Percentiles rank a stretch among this genome's conserved stretches.
phyloP scores from a whole-genome alignment of 257 asterid genomes.

The Thymus mandschuricus region DNA sequence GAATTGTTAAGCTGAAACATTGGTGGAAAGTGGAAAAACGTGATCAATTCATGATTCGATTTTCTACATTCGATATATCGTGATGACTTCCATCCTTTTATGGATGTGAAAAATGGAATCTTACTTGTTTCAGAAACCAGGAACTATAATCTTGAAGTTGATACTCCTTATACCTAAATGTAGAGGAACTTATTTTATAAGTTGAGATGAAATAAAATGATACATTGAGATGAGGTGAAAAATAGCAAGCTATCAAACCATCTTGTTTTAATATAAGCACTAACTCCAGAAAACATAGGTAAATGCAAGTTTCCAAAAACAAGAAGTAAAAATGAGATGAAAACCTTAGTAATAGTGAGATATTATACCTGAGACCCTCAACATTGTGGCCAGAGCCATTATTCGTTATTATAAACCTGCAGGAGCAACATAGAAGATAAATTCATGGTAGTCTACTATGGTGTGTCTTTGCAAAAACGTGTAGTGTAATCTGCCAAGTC shows the following conservation, averaged over 20 bases:
- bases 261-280: neutral
- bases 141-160: constrained; percentile 90
- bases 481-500: neutral
- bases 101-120: constrained; percentile 19
- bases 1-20: constrained; percentile 74
- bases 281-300: neutral
- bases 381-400: constrained; percentile 84
- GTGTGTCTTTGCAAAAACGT: neutral
- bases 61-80: neutral
- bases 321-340: neutral
- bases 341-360: neutral
- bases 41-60: constrained; percentile 3
- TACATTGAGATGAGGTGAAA: neutral
- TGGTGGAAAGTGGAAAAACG: constrained; percentile 14
- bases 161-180: constrained; percentile 81
- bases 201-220: neutral
- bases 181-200: constrained; percentile 3
- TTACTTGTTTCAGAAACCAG: constrained; percentile 89
- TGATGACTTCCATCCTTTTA: neutral
- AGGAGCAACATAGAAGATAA: constrained; percentile 22
- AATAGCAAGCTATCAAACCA: neutral
- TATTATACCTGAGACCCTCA: constrained; percentile 70
- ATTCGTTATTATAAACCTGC: constrained; percentile 88
- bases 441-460: neutral
- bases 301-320: neutral